Evolutionary conservation across 495 filamentous ascomycete species (phyloP).

Genomic region (Penicillium chermesinum): DNA sequence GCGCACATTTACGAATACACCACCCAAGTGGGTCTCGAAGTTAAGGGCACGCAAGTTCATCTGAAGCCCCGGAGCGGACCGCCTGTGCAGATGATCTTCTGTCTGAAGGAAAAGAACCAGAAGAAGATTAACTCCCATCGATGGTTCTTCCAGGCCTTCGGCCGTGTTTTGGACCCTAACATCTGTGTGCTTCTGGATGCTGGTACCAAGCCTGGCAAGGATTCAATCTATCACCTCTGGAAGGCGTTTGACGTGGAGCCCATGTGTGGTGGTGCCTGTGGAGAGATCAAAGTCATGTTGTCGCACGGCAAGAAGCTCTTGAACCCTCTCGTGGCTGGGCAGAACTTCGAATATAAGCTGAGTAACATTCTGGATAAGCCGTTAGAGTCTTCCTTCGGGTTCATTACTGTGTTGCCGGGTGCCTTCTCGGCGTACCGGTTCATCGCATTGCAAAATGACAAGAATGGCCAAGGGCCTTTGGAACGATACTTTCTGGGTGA

Average conservation of each 20-base stretch:
- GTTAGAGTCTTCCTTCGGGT: constrained; percentile 94
- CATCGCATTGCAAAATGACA: constrained; percentile 92
- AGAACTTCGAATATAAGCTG: constrained; percentile 99
- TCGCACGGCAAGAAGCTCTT: constrained; percentile 84
- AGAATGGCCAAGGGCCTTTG: constrained; percentile 82
- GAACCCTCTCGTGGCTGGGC: constrained; percentile 91
- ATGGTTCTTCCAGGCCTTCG: constrained; percentile 99
- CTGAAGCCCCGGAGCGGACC: constrained; percentile 68
- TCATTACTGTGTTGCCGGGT: constrained; percentile 94
- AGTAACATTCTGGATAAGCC: constrained; percentile 99
- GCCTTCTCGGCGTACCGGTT: constrained; percentile 98
- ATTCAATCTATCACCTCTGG: constrained; percentile 96
- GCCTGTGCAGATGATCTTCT: constrained; percentile 96
- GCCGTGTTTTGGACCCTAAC: constrained; percentile 85
- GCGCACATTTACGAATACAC: constrained; percentile 99
- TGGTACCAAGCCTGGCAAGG: constrained; percentile 86
- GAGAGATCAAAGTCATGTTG: constrained; percentile 99
- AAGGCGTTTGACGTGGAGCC: constrained; percentile 98
- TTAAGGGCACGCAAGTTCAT: constrained; percentile 83
- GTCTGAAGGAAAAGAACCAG: constrained; percentile 98
- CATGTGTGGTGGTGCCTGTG: constrained; percentile 94
- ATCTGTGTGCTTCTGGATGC: constrained; percentile 96
- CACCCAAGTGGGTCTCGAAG: constrained; percentile 78
- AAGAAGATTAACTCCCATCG: constrained; percentile 99
- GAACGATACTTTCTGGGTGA: constrained; percentile 98